Evolutionary conservation across 2,329 filamentous ascomycete species (phyloP).

Genomic region (Hirsutella rhossiliensis): DNA sequence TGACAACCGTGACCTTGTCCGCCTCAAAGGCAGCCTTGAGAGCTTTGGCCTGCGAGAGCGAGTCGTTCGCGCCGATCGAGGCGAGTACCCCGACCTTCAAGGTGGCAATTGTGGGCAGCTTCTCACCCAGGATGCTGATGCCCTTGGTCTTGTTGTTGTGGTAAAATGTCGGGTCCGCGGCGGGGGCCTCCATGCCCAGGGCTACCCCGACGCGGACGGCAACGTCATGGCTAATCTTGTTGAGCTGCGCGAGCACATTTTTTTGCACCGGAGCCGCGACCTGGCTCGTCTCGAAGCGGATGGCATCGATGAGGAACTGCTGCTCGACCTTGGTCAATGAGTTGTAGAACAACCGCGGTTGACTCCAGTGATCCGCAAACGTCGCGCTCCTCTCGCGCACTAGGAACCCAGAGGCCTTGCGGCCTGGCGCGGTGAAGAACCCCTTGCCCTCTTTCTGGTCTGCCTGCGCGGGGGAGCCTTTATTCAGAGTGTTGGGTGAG

Average conservation of each 20-base stretch:
- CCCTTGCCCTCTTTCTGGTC: constrained; percentile 51
- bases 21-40: constrained; percentile 37
- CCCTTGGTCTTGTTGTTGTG: constrained; percentile 53
- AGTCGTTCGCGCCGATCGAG: constrained; percentile 25
- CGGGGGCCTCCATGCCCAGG: constrained; percentile 46
- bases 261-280: constrained; percentile 47
- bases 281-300: constrained; percentile 58
- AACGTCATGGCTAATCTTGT: constrained; percentile 55
- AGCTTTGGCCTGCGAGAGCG: constrained; percentile 33
- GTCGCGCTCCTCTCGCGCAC: constrained; percentile 46
- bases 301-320: constrained; percentile 60
- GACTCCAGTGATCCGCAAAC: constrained; percentile 62
- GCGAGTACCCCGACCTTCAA: constrained; percentile 53
- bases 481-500: constrained; percentile 54
- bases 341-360: constrained; percentile 64
- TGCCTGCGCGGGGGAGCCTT: constrained; percentile 51
- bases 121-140: constrained; percentile 45
- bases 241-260: constrained; percentile 57
- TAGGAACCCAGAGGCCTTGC: constrained; percentile 38
- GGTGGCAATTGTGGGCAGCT: constrained; percentile 47
- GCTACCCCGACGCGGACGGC: constrained; percentile 51
- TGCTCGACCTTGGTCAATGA: constrained; percentile 53
- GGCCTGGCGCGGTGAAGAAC: constrained; percentile 56
- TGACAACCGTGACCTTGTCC: constrained; percentile 40
- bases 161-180: constrained; percentile 52